Base-by-base conservation (phyloP, 441 rosid species). In the Isatis lusitanica region DNA sequence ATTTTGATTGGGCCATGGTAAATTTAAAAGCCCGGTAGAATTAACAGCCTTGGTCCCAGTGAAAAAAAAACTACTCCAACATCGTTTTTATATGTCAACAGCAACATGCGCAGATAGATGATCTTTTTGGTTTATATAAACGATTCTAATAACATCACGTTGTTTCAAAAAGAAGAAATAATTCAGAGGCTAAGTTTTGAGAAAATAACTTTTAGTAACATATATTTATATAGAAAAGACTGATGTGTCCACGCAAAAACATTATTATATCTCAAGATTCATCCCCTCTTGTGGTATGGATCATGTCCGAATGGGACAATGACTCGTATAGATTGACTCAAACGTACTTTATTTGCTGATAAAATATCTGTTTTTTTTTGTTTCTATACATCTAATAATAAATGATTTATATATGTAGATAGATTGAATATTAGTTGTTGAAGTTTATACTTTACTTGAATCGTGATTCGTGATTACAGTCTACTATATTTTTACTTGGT, bases 211-310 rank as follows among this genome's bases (percentile, higher is more conserved):
- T 31, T 4, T 15, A 31, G 7, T 63, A 10, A 59, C 5, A 11
- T 36, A 35, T 48, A 31, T 21, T 21, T 21, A 33, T n/a, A 7
- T 35, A 18, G 46, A 65, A 21, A 15, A 48, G 35, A 35, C 31
- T 38, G 31, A 38, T 59, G 28, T 38, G 6, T 48, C 69, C 46
- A 48, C 24, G 33, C 43, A 11, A 7, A 11, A 59, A 38, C 2
- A 13, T 4, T 26, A 66, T 36, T 48, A 7, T 65, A 35, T 16
- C 4, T 35, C 16, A 66, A 51, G 71, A 38, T 52, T 38, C 71
- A 66, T 66, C 50, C 71, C 61, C 70, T 50, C 59, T 65, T 35
- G 6, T 38, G 70, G 24, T 51, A 38, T 66, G 63, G 31, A 59
- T n/a, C n/a, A n/a, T 52, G 33, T 56, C 53, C 43, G 56, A 68